These are phyloP conservation scores for sorghum (Sorghum bicolor) DNA, from an alignment of 176 grass and related monocot species.

Conservation along the genomic window DNA sequence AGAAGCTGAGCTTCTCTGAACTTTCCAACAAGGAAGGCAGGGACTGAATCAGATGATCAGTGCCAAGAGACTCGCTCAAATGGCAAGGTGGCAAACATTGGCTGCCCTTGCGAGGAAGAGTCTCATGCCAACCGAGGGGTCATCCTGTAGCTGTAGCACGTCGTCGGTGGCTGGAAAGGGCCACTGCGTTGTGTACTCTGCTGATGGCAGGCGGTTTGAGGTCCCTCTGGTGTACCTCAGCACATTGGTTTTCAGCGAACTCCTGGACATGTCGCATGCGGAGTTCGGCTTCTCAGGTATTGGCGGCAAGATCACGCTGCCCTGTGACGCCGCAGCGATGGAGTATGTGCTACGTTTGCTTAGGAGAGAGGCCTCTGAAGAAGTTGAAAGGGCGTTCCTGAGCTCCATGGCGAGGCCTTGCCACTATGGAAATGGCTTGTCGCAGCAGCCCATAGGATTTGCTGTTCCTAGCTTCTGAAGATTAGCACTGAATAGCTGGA, in stretches of 20 bases:
- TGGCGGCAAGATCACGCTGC: constrained; percentile 43
- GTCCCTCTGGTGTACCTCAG: constrained; percentile 41
- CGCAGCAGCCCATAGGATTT: neutral
- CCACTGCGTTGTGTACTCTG: too few species aligned
- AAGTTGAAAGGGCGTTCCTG: constrained; percentile 43
- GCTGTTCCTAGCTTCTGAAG: neutral
- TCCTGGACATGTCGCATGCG: constrained; percentile 50
- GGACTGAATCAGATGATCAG: constrained; percentile 30
- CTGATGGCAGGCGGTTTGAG: constrained; percentile 46
- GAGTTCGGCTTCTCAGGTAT: constrained; percentile 41
- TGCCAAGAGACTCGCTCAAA: constrained; percentile 41
- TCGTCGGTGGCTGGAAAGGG: neutral
- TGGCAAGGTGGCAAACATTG: constrained; percentile 46
- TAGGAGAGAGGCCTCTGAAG: constrained; percentile 34
- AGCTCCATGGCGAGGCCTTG: constrained; percentile 1
- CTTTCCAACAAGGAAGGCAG: neutral
- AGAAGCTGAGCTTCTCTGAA: neutral
- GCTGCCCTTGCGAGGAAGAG: constrained; percentile 35
- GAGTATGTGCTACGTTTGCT: constrained; percentile 46
- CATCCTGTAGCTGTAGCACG: neutral
- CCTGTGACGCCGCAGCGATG: constrained; percentile 26
- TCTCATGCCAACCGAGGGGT: neutral
- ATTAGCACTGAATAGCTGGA: neutral
- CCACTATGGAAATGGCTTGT: neutral
- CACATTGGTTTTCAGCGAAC: constrained; percentile 23